Conservation (phyloP, 225 moss, liverwort and hornwort species). For the Lunularia cruciata region DNA sequence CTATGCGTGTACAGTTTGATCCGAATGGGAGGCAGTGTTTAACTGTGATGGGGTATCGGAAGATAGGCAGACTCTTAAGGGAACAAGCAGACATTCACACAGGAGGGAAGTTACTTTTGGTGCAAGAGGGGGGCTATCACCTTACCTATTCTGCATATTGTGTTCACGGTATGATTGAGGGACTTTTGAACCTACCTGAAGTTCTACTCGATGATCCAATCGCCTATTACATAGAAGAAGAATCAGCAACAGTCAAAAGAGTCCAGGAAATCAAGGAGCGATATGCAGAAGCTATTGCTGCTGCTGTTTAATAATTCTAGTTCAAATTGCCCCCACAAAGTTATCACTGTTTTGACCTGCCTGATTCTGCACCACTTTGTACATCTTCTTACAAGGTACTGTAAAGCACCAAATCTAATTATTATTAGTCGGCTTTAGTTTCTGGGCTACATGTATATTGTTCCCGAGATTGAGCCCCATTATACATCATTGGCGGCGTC, state of each 20-base stretch:
- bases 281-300: constrained; percentile 24
- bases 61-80: constrained; percentile 50
- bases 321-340: too few relatives aligned
- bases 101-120: constrained; percentile 53
- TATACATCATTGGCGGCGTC: too few relatives aligned
- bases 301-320: too few relatives aligned
- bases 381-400: too few relatives aligned
- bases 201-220: constrained; percentile 53
- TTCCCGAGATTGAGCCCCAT: too few relatives aligned
- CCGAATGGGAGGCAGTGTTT: constrained; percentile 70
- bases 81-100: constrained; percentile 52
- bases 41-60: constrained; percentile 69
- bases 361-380: too few relatives aligned
- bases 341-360: too few relatives aligned
- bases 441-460: too few relatives aligned
- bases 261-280: constrained; percentile 49
- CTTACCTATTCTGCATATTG: constrained; percentile 62
- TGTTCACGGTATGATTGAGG: constrained; percentile 61
- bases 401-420: too few relatives aligned
- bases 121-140: constrained; percentile 75
- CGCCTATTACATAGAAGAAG: constrained; percentile 54
- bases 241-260: constrained; percentile 35
- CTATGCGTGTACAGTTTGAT: constrained; percentile 53
- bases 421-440: too few relatives aligned
- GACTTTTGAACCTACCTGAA: constrained; percentile 52